Percentiles rank a stretch among this genome's conserved stretches.
These are phyloP conservation scores for Persicaria maculosa DNA, from an alignment of 148 eudicot species.

Conservation along the genomic window DNA sequence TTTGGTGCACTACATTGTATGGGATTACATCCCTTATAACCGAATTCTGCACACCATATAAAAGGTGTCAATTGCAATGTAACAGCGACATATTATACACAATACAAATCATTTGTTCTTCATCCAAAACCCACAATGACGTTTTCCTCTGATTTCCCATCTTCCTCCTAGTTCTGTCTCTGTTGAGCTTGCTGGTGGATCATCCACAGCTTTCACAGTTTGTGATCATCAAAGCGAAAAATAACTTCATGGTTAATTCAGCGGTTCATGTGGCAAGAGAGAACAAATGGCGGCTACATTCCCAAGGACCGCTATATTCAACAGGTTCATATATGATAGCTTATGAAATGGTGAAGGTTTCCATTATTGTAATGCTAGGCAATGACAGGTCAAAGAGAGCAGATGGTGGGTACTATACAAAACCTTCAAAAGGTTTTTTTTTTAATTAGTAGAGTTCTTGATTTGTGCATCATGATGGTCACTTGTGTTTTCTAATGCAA, in stretches of 20 bases:
- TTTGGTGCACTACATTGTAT: too few relatives aligned
- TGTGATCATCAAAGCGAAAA: background rate
- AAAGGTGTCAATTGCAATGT: too few relatives aligned
- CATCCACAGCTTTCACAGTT: background rate
- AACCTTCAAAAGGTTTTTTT: slow-evolving; percentile 10
- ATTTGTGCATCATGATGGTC: background rate
- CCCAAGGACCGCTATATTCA: slow-evolving; percentile 21
- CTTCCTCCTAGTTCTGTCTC: too few relatives aligned
- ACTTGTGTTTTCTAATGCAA: background rate
- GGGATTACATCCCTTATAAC: too few relatives aligned
- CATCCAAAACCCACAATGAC: too few relatives aligned
- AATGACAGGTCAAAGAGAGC: slow-evolving; percentile 21
- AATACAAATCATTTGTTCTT: too few relatives aligned
- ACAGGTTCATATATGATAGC: slow-evolving; percentile 13
- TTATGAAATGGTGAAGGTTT: background rate
- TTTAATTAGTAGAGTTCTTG: background rate
- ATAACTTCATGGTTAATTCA: slow-evolving; percentile 17
- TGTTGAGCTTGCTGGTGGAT: too few relatives aligned
- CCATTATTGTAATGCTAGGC: slow-evolving; percentile 9
- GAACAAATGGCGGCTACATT: slow-evolving; percentile 33
- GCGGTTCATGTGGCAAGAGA: slow-evolving; percentile 71
- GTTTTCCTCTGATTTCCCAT: too few relatives aligned
- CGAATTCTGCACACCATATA: too few relatives aligned
- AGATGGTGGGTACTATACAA: slow-evolving; percentile 13
- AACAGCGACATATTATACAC: too few relatives aligned